Evolutionary conservation across 345 rosid species (phyloP), one percentile per base, ranked within the genome.

Genomic region (Odontarrhena argentea): DNA sequence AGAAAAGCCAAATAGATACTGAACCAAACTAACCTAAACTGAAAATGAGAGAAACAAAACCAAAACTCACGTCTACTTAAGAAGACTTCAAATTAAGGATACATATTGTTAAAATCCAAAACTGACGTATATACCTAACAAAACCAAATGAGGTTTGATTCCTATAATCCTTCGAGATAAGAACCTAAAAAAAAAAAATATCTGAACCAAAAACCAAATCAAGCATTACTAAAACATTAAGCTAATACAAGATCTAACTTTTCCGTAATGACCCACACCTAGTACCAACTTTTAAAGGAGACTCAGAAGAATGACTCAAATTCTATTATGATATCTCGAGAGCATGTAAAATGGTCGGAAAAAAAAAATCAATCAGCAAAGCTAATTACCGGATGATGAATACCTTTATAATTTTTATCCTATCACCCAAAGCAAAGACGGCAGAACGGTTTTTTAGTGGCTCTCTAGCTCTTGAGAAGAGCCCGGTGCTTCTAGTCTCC

Each of bases 371-470:
- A 58, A 52, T 35, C 28, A 35, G 43, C n/a, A 60, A 60, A 60
- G 68, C 52, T 44, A 53, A 32, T 54, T 47, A 49, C 43, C 24
- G 1, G 45, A 55, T 34, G 54, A 62, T 55, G 47, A 25, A 53
- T 77, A 91, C 97, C 97, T 94, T 94, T 74, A 94, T 83, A 77
- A 94, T 80, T 63, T 82, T 88, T 67, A 88, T 82, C 82, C 97
- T 83, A 60, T 91, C 97, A 67, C 99, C 97, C 75, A 94, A 68
- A 48, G 97, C 96, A 91, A 76, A 94, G 60, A 91, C 96, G 36
- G 97, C 91, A 63, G 99, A 88, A 61, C 96, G 87, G 44, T 94
- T 94, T 83, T 94, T 94, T 67, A 76, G 50, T 52, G 89, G 93
- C 79, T 91, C 97, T 75, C 97, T 88, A 66, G 84, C 85, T 78